Base-by-base conservation (phyloP, 306 rosid species). In the Amphicarpaea edgeworthii region DNA sequence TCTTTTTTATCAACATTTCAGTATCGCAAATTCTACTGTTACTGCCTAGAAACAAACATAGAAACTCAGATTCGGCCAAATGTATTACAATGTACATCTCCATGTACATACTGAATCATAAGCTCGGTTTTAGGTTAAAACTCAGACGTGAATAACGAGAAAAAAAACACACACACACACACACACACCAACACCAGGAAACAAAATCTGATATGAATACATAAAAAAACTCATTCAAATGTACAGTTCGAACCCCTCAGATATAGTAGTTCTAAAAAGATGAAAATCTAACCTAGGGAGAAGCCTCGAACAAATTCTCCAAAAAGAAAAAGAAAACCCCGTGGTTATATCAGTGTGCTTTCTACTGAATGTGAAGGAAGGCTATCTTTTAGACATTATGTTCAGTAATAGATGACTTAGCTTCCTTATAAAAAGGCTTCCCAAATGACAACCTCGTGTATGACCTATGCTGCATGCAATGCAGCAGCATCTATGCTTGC, bases 181-280 rank as follows among this genome's bases (percentile, higher is more conserved):
- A 24, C 28, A 24, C n/a, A 24, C 28, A 5, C 37, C 37, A 30
- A 60, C 42, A 58, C 32, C 26, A 45, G 12, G 50, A 75, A 70
- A 47, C 66, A 20, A 82, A 41, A 55, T 68, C 69, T 65, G 63
- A 28, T 73, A 63, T 59, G 45, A 37, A 82, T 60, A 76, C 59
- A 76, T 15, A 61, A 53, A 47, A 84, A 60, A 76, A 26, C 85
- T 81, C 82, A 34, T 62, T 54, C 37, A 71, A 75, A 86, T 84
- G 72, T 73, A 84, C 80, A 83, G 60, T 70, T 85, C 71, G 60
- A 15, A 73, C 50, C 59, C 76, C 78, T 83, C 82, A 72, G 40
- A 82, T 20, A 59, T 60, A 68, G 49, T n/a, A 37, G 15, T 37
- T 16, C 54, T 53, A 45, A 23, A 1, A 47, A 12, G 76, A 82